Evolutionary conservation across 345 rosid genomes (phyloP).

Genomic region (Hypericum androsaemum): DNA sequence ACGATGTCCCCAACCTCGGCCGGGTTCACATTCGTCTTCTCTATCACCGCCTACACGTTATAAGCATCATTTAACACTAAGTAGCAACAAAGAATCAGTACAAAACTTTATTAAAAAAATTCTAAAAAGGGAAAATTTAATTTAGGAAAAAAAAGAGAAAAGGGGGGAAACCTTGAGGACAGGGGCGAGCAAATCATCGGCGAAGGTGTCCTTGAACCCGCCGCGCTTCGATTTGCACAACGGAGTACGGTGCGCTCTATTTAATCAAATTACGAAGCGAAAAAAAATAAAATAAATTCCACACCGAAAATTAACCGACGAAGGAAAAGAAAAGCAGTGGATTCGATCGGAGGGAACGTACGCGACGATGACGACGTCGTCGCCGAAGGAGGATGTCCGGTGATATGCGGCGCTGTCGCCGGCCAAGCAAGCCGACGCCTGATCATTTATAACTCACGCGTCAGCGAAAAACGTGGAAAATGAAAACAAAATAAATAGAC

Average conservation of each 20-base stretch:
- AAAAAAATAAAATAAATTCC: background rate
- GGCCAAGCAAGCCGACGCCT: slow-evolving; percentile 69
- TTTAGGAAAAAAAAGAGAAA: background rate
- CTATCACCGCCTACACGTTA: slow-evolving; percentile 53
- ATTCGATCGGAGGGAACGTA: slow-evolving; percentile 29
- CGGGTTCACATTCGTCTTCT: slow-evolving; percentile 61
- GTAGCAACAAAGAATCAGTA: background rate
- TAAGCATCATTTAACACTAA: background rate
- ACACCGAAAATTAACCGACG: slow-evolving; percentile 1
- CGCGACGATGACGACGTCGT: slow-evolving; percentile 90
- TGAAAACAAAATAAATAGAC: background rate
- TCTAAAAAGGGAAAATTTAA: background rate
- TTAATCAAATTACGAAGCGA: background rate
- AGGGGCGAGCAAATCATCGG: slow-evolving; percentile 74
- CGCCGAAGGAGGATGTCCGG: slow-evolving; percentile 63
- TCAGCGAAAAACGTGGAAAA: background rate
- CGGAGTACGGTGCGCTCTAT: slow-evolving; percentile 83
- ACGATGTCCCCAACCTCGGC: slow-evolving; percentile 86
- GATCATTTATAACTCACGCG: background rate
- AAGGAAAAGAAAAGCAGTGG: background rate
- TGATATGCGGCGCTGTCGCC: slow-evolving; percentile 48
- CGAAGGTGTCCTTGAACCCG: slow-evolving; percentile 82
- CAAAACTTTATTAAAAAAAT: too few species aligned
- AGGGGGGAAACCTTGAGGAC: slow-evolving; percentile 60
- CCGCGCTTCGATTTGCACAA: slow-evolving; percentile 86